Base-by-base conservation (phyloP, 169 alveolate genomes). In the Amoebophrya sp. region DNA sequence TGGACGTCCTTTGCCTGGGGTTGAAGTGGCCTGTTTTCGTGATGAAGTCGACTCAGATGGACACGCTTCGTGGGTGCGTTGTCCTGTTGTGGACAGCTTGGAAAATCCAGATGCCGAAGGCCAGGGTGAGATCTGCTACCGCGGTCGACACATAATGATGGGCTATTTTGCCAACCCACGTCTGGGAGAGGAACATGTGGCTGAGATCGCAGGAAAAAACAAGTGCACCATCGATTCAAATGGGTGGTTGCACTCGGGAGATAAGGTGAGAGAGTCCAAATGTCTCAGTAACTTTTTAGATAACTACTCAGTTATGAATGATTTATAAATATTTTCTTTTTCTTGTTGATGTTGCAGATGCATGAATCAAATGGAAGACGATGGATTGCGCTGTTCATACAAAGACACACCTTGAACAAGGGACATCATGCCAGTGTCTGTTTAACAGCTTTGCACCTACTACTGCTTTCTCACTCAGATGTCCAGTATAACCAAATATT, bases 161-260 rank as follows among this genome's bases (percentile, higher is more conserved):
- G 93, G 93, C 89, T 92, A 92, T 89, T 77, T 92, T 92, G 93
- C 93, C 36, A 92, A 92, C 34, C 93, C 93, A 40, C 54, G 92
- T 92, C 40, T 10, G 3, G 89, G 78, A 77, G 12, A 1, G 34
- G 92, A 41, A 14, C 40, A 34, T 40, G 41, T 89, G 77, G 40
- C 89, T 29, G 93, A 92, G 41, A 92, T 92, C 92, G 54, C 41
- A 36, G 92, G 55, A 36, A 92, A 92, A 77, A 92, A 89, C 41
- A 26, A 40, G 3, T 41, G 83, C 55, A 89, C 93, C 40, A 89
- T 92, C 89, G 93, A 92, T 92, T 33, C 54, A 10, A 90, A 92
- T 0, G 93, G 93, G 83, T 92, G 93, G 93, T 92, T 92, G 14
- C 93, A 92, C 93, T 2, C n/a, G n/a, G 41, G 41, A n/a, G 41